Evolutionary conservation across 306 rosid species (phyloP).

Genomic region (Clitoria ternatea): DNA sequence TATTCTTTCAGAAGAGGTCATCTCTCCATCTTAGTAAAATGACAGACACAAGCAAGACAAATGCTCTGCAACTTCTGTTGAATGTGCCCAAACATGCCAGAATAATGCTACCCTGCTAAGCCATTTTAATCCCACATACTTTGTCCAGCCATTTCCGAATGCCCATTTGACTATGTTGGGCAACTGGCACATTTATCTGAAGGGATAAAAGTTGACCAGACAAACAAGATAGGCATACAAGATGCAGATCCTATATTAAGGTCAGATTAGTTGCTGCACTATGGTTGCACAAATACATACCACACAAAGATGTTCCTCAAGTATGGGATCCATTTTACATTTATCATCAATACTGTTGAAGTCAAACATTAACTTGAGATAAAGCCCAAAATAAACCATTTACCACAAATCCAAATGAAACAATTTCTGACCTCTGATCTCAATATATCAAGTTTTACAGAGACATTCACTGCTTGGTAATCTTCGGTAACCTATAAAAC

Average conservation of each 20-base stretch:
- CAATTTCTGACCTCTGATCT: constrained; percentile 59
- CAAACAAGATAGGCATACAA: constrained; percentile 11
- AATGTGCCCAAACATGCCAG: background rate
- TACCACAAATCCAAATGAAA: constrained; percentile 6
- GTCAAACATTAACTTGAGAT: too few relatives aligned
- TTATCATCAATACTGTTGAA: background rate
- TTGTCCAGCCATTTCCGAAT: constrained; percentile 8
- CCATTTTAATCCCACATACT: background rate
- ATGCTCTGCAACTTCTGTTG: background rate
- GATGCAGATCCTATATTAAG: constrained; percentile 10
- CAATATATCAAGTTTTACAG: constrained; percentile 65
- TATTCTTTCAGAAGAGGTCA: background rate
- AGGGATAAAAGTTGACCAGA: background rate
- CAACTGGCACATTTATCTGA: background rate
- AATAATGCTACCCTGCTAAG: background rate
- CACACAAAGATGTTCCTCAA: background rate
- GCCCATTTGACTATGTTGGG: background rate
- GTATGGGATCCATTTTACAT: background rate
- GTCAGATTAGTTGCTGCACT: background rate
- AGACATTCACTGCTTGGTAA: constrained; percentile 95
- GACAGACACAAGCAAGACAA: background rate
- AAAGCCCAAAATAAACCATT: background rate
- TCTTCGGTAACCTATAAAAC: constrained; percentile 85
- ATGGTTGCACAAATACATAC: background rate
- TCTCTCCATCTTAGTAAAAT: background rate